Evolutionary conservation across 2,329 filamentous ascomycete species (phyloP), one percentile per base, ranked within the genome.

Genomic region (Grosmannia huntii): DNA sequence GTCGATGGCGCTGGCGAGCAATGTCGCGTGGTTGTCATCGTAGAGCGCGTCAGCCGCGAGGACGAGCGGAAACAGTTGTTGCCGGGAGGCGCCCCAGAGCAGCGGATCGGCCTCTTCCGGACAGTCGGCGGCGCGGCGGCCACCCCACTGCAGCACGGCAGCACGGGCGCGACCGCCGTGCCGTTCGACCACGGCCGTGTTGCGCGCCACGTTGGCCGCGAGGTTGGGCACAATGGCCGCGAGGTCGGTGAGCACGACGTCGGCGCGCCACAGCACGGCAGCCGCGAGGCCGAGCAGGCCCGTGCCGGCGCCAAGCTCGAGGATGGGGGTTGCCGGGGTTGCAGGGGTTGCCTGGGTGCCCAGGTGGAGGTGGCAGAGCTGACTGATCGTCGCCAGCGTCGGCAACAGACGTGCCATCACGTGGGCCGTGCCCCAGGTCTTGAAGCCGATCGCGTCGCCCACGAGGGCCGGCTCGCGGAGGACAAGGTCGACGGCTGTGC

Each of bases 391-490:
- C 5, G 56, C 57, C 48, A 62, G 49, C 1, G 28, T 41, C 6
- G 60, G 74, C 28, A 97, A 79, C 27, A 87, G 83, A 64, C 82
- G 86, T 0, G 92, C 87, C 5, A 97, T 82, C 2, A 95, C 79
- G 67, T 90, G 95, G 0, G 90, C 92, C 0, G 90, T 92, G 0
- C 88, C 89, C 94, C 94, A 97, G 0, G 94, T 99, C 71, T 99
- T 97, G 69, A 95, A 79, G 1, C 94, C 94, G 21, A 97, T 76
- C 60, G 89, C 87, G 70, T 96, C 92, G 7, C 87, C 87, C 0
- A 89, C 95, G 58, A 97, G 76, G 0, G 90, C 85, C 1, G 94
- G 94, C 68, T 99, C 94, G 59, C 89, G 81, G 46, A 99, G 83
- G 41, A 80, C 78, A 55, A 99, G 75, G 52, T 85, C 78, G 64